Evolutionary conservation across 2,329 filamentous ascomycete species (phyloP).

Genomic region (Ramichloridium luteum): DNA sequence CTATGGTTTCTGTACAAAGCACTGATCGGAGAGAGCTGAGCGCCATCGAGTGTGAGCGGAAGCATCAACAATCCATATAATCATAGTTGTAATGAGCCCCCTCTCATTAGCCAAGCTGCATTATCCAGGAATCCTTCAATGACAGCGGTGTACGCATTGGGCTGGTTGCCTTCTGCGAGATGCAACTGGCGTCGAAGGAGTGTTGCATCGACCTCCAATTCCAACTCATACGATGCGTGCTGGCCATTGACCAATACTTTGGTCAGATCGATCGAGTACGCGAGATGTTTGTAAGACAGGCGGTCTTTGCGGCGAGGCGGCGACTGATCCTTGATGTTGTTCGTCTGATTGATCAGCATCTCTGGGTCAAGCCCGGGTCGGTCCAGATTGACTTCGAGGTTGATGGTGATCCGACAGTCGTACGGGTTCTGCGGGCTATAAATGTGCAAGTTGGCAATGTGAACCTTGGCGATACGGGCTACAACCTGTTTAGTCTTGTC

Average conservation of each 20-base stretch:
- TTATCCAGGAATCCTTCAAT: slow-evolving; percentile 68
- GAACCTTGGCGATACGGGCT: slow-evolving; percentile 79
- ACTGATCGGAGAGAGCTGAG: no score
- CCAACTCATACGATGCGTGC: slow-evolving; percentile 65
- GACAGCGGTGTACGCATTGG: slow-evolving; percentile 52
- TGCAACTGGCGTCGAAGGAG: slow-evolving; percentile 55
- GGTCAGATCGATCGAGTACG: slow-evolving; percentile 84
- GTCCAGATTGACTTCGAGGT: slow-evolving; percentile 65
- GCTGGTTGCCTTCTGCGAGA: slow-evolving; percentile 39
- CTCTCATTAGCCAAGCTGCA: slow-evolving; percentile 46
- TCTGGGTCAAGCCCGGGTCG: slow-evolving; percentile 47
- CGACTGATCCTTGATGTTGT: slow-evolving; percentile 29
- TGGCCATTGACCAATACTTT: slow-evolving; percentile 54
- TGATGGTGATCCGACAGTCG: slow-evolving; percentile 88
- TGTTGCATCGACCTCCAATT: slow-evolving; percentile 58
- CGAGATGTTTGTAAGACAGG: slow-evolving; percentile 77
- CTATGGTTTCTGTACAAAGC: no score
- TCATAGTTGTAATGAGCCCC: no score
- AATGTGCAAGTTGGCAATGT: slow-evolving; percentile 74
- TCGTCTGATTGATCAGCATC: slow-evolving; percentile 38
- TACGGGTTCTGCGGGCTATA: slow-evolving; percentile 65
- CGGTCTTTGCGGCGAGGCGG: slow-evolving; percentile 58
- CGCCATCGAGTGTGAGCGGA: no score
- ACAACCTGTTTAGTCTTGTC: slow-evolving; percentile 55
- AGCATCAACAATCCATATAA: no score